Evolutionary conservation across 352 stramenopile genomes (phyloP).

Genomic region (Globisporangium iwayamae): DNA sequence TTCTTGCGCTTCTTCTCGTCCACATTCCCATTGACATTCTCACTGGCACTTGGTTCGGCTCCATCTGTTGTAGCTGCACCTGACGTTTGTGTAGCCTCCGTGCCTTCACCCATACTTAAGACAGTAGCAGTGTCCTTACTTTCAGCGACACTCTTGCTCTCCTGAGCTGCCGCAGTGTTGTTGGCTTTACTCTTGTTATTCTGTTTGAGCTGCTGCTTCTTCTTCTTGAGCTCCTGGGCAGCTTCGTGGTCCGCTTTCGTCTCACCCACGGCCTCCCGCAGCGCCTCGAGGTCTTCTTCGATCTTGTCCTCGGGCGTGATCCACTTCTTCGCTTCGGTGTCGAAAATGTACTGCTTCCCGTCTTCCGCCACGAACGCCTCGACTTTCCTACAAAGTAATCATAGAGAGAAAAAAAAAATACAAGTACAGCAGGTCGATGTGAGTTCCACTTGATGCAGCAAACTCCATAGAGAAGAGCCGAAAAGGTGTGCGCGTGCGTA

Average conservation of each 20-base stretch:
- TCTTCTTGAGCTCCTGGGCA: conserved; percentile 17
- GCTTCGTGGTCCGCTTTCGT: conserved; percentile 13
- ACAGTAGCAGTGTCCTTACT: background rate
- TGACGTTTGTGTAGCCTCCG: background rate
- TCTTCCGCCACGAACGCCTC: conserved; percentile 61
- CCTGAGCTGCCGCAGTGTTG: background rate
- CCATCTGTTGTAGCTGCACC: conserved; percentile 2
- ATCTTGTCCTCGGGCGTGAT: conserved; percentile 74
- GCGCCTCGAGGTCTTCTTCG: conserved; percentile 56
- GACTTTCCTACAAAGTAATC: conserved; percentile 23
- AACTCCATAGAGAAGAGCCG: background rate
- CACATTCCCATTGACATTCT: conserved; percentile 5
- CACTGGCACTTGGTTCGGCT: background rate
- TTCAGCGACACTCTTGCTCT: background rate
- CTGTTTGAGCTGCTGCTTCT: conserved; percentile 34
- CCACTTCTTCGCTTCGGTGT: conserved; percentile 60
- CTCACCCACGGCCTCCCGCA: conserved; percentile 45
- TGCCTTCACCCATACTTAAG: background rate
- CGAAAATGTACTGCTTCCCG: conserved; percentile 68
- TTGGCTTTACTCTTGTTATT: conserved; percentile 30
- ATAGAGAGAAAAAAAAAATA: background rate
- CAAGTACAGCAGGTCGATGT: background rate
- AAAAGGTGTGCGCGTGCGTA: conserved; percentile 14
- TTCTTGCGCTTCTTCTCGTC: conserved; percentile 52
- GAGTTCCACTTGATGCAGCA: too few species aligned